These are phyloP conservation scores for Aleurites moluccanus DNA, from an alignment of 441 rosid species.

Conservation along the genomic window DNA sequence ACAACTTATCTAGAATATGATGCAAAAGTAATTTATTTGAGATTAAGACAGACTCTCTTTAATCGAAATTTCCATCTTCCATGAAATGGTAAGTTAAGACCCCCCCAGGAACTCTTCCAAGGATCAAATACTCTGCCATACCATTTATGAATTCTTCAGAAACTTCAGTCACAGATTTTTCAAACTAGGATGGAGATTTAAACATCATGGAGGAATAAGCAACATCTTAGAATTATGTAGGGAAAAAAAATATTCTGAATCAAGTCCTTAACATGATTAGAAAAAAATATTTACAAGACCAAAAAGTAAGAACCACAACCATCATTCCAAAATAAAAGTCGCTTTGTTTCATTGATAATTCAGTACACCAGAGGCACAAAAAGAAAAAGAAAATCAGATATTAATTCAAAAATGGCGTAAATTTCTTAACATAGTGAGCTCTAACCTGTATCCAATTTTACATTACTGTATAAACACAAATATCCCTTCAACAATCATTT, in stretches of 20 bases:
- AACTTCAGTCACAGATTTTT: not conserved
- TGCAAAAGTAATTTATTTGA: not conserved
- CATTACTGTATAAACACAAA: conserved; percentile 31
- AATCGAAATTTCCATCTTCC: not conserved
- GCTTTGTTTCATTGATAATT: conserved; percentile 31
- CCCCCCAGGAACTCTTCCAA: not conserved
- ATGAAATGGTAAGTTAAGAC: not conserved
- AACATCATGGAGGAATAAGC: not conserved
- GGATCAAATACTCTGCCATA: not conserved
- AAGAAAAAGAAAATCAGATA: not conserved
- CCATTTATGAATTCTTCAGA: not conserved
- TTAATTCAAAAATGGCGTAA: conserved; percentile 26
- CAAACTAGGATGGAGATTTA: not conserved
- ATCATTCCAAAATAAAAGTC: conserved; percentile 1
- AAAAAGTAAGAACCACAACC: not conserved
- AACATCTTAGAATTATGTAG: not conserved
- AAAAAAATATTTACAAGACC: not conserved
- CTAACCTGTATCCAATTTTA: conserved; percentile 28
- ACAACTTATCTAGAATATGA: not conserved
- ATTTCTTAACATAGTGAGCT: conserved; percentile 17
- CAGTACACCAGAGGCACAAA: not conserved
- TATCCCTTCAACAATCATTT: conserved; percentile 16
- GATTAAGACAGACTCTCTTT: not conserved
- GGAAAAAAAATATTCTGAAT: not conserved
- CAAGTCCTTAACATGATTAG: not conserved